phyloP scores from a whole-genome alignment of 306 rosid species.

The Cucumis melo region DNA sequence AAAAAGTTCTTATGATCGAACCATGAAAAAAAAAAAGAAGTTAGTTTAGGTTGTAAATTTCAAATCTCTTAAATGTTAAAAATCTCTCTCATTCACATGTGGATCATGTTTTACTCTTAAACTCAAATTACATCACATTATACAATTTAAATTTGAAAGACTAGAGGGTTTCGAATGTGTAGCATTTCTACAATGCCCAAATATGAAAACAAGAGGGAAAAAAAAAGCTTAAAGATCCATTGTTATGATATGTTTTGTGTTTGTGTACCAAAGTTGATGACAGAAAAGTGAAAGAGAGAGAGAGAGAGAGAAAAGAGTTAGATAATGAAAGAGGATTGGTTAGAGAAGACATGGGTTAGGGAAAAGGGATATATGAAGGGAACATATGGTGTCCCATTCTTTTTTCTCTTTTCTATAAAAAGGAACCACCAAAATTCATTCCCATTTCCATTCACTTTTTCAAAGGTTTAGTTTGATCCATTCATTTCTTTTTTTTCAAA shows the following conservation, averaged over 20 bases:
- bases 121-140: too few species aligned
- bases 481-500: neutral
- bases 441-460: neutral
- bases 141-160: too few species aligned
- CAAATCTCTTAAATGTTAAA: too few species aligned
- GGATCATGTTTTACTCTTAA: too few species aligned
- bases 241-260: neutral
- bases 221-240: neutral
- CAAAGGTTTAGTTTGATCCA: conserved; percentile 13
- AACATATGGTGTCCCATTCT: conserved; percentile 45
- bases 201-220: neutral
- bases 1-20: too few species aligned
- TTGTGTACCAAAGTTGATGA: neutral
- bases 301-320: conserved; percentile 11
- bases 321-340: conserved; percentile 28
- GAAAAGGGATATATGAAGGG: conserved; percentile 28
- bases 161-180: too few species aligned
- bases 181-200: neutral
- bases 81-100: too few species aligned
- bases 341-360: conserved; percentile 20
- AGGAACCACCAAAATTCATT: conserved; percentile 11
- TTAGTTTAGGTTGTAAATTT: too few species aligned
- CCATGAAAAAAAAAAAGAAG: too few species aligned
- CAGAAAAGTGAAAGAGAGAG: neutral
- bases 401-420: conserved; percentile 17